A percentile compares a stretch with the other conserved stretches of the same genome.
These are phyloP conservation scores for Zymoseptoria brevis DNA, from an alignment of 2,329 filamentous ascomycete genomes.

Conservation along the genomic window DNA sequence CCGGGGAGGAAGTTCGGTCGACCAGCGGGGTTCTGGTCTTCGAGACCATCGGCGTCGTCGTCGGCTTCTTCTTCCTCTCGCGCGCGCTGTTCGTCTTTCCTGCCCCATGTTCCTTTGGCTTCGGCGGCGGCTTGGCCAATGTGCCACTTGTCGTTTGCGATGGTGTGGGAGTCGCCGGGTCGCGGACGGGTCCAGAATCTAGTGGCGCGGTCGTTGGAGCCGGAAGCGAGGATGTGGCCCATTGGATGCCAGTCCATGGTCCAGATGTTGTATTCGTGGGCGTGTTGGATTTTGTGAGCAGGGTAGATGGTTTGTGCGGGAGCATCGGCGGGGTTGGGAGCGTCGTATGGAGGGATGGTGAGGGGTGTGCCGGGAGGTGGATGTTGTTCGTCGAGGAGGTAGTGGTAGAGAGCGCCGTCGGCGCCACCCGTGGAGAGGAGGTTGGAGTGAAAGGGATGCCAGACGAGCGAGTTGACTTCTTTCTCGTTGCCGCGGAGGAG, in stretches of 20 bases:
- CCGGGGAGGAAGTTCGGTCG: slow-evolving; percentile 46
- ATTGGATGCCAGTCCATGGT: slow-evolving; percentile 96
- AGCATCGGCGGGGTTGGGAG: slow-evolving; percentile 66
- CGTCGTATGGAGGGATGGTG: slow-evolving; percentile 76
- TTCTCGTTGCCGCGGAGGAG: slow-evolving; percentile 92
- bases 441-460: slow-evolving; percentile 88
- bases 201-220: slow-evolving; percentile 92
- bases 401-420: slow-evolving; percentile 85
- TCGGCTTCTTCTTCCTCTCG: slow-evolving; percentile 92
- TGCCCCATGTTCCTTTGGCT: slow-evolving; percentile 89
- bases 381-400: slow-evolving; percentile 92
- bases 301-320: slow-evolving; percentile 88
- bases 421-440: slow-evolving; percentile 84
- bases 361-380: slow-evolving; percentile 64
- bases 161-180: slow-evolving; percentile 70
- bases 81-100: slow-evolving; percentile 66
- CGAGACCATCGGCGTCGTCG: slow-evolving; percentile 84
- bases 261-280: slow-evolving; percentile 95
- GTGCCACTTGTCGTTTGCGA: slow-evolving; percentile 85
- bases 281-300: slow-evolving; percentile 76
- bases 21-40: slow-evolving; percentile 77
- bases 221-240: slow-evolving; percentile 88
- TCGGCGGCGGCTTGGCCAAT: slow-evolving; percentile 90
- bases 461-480: slow-evolving; percentile 83
- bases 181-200: slow-evolving; percentile 91